A percentile compares a stretch with the other conserved stretches of the same genome.
These are phyloP conservation scores for Mycena sanguinolenta DNA, from an alignment of 768 basidiomycete species.

Conservation along the genomic window DNA sequence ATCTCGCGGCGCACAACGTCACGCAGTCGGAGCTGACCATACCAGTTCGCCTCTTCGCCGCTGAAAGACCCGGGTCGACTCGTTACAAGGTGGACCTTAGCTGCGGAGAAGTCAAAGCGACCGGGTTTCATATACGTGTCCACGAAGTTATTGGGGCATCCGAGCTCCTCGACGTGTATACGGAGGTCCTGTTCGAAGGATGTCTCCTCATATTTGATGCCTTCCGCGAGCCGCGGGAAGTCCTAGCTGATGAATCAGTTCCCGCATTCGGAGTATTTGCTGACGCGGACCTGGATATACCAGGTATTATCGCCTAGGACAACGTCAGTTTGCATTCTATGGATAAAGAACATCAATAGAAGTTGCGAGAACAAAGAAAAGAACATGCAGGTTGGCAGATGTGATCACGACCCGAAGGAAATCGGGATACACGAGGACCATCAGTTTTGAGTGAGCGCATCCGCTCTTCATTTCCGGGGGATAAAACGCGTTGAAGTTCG, in stretches of 20 bases:
- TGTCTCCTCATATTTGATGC: background rate
- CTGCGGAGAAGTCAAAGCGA: conserved; percentile 17
- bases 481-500: conserved; percentile 21
- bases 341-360: background rate
- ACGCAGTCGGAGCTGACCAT: conserved; percentile 17
- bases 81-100: conserved; percentile 22
- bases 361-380: background rate
- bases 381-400: conserved; percentile 24
- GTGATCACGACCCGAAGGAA: conserved; percentile 30
- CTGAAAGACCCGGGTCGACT: conserved; percentile 11
- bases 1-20: conserved; percentile 8
- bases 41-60: background rate
- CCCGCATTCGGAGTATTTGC: too few species aligned
- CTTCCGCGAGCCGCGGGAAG: background rate
- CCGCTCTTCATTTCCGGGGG: background rate
- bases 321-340: conserved; percentile 2
- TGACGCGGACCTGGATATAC: conserved; percentile 11
- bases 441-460: conserved; percentile 26
- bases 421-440: conserved; percentile 23
- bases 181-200: background rate
- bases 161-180: background rate
- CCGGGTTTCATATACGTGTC: background rate
- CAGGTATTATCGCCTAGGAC: conserved; percentile 6
- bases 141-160: conserved; percentile 2
- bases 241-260: background rate